A percentile compares a stretch with the other conserved stretches of the same genome.
Conservation (phyloP, 1,284 basidiomycete genomes). For the Marasmius fiardii region DNA sequence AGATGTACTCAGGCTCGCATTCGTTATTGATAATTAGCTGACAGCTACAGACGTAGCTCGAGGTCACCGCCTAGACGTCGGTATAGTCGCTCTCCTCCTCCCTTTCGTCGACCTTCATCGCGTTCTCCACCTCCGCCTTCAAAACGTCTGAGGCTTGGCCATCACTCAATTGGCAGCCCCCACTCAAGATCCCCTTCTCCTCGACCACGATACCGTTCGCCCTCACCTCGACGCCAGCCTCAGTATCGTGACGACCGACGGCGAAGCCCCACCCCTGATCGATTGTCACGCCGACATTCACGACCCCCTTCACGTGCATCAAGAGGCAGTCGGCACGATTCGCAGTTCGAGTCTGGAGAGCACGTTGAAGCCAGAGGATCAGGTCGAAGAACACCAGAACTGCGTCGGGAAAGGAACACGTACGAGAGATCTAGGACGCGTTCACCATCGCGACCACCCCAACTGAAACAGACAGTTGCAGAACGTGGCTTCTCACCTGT, state of each 20-base stretch:
- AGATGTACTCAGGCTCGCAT: too few relatives aligned
- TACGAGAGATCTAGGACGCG: background rate
- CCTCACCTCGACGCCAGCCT: background rate
- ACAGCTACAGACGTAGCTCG: background rate
- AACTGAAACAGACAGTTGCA: background rate
- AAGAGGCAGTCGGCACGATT: background rate
- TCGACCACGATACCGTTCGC: background rate
- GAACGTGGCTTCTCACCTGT: background rate
- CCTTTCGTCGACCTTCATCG: background rate
- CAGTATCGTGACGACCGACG: background rate
- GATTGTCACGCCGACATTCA: background rate
- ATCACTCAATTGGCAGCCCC: background rate
- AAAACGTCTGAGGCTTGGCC: background rate
- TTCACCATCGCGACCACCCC: background rate
- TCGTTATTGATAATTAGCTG: too few relatives aligned
- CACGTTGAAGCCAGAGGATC: background rate
- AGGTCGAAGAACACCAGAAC: background rate
- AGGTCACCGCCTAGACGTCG: slow-evolving; percentile 1
- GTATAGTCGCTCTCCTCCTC: background rate
- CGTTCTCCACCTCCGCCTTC: background rate
- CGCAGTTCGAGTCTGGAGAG: background rate
- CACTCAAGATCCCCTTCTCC: background rate
- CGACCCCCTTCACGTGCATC: background rate
- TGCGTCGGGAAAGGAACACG: background rate
- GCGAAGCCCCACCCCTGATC: background rate